These are phyloP conservation scores for Ustilago shanxiensis DNA, from an alignment of 1,284 basidiomycete species.

Conservation along the genomic window DNA sequence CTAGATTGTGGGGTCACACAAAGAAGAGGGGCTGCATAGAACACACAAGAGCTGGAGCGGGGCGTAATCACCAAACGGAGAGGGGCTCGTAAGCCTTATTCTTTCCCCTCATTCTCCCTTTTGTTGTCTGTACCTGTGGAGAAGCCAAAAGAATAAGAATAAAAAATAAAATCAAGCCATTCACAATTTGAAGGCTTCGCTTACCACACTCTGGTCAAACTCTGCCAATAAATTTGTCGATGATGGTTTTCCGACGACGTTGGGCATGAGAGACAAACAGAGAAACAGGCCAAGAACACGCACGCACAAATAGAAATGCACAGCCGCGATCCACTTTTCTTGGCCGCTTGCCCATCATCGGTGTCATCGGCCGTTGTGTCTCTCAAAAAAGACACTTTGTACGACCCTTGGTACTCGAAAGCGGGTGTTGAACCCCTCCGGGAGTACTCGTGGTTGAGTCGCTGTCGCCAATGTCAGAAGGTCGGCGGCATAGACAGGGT, in stretches of 20 bases:
- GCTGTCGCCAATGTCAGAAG: background rate
- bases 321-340: background rate
- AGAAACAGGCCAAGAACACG: constrained; percentile 1
- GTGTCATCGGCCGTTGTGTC: background rate
- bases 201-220: constrained; percentile 1
- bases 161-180: too few relatives aligned
- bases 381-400: background rate
- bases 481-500: background rate
- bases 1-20: too few relatives aligned
- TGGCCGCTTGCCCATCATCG: background rate
- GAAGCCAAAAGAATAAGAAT: background rate
- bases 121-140: constrained; percentile 5
- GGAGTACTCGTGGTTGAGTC: too few relatives aligned
- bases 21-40: background rate
- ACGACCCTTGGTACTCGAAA: background rate
- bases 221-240: background rate
- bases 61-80: background rate
- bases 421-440: too few relatives aligned
- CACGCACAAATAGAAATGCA: background rate
- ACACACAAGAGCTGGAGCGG: background rate
- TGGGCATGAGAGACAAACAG: too few relatives aligned
- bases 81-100: background rate
- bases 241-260: constrained; percentile 9
- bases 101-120: background rate
- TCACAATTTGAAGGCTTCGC: background rate